These are phyloP conservation scores for Calonectria multiphialidica DNA, from an alignment of 2,329 filamentous ascomycete species.

Conservation along the genomic window DNA sequence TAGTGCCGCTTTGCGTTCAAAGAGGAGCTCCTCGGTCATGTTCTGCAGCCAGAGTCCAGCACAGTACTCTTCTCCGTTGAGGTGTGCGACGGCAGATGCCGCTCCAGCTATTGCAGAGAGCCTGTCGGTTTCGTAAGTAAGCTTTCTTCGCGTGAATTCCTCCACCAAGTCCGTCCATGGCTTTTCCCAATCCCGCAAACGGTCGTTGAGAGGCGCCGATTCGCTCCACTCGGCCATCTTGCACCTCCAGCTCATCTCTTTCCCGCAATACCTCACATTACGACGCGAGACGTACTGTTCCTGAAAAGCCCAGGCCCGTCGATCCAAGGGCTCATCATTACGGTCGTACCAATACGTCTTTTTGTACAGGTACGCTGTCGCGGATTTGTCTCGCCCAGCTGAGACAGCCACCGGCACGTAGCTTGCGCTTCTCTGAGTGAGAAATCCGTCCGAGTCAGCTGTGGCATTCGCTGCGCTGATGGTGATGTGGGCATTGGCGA, in stretches of 20 bases:
- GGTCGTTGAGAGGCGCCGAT: background rate
- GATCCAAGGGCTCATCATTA: slow-evolving; percentile 3
- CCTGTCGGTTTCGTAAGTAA: slow-evolving; percentile 14
- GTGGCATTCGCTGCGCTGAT: slow-evolving; percentile 2
- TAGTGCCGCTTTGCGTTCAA: background rate
- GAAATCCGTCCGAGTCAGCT: background rate
- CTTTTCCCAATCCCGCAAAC: slow-evolving; percentile 6
- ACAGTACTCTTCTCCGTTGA: slow-evolving; percentile 12
- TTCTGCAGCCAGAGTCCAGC: slow-evolving; percentile 9
- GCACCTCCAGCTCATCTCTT: slow-evolving; percentile 12
- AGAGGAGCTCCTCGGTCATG: background rate
- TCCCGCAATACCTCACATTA: slow-evolving; percentile 6
- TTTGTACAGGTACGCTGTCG: background rate
- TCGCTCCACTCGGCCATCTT: slow-evolving; percentile 10
- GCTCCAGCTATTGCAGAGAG: slow-evolving; percentile 3
- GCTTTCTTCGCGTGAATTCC: slow-evolving; percentile 5
- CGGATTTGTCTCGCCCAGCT: background rate
- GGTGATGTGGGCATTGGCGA: slow-evolving; percentile 9
- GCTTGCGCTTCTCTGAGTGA: background rate
- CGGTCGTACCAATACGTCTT: slow-evolving; percentile 10
- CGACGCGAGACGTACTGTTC: slow-evolving; percentile 15
- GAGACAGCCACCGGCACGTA: background rate
- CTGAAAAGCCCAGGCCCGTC: slow-evolving; percentile 2
- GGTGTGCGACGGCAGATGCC: background rate
- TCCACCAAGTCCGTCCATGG: slow-evolving; percentile 9